Percentiles rank a stretch among this genome's conserved stretches.
phyloP scores from a whole-genome alignment of 2,329 filamentous ascomycete genomes.

The Diaporthe helianthi region DNA sequence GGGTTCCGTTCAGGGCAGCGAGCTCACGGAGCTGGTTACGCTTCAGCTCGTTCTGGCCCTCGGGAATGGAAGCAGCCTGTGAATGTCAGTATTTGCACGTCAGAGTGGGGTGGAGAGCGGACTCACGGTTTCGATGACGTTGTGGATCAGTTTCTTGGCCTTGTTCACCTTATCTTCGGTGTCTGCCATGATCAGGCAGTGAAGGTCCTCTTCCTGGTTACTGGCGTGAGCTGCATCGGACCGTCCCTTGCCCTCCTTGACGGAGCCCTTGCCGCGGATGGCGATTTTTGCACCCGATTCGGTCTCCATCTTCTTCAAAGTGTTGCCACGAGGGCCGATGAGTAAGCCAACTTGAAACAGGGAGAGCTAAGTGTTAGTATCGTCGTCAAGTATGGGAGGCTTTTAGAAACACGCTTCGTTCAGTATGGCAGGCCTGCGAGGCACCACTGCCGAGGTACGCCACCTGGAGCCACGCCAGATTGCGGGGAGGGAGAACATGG shows the following conservation, averaged over 20 bases:
- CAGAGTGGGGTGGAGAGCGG: background rate
- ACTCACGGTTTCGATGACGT: slow-evolving; percentile 96
- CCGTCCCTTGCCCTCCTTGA: slow-evolving; percentile 99
- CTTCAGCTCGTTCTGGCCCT: slow-evolving; percentile 99
- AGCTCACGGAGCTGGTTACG: slow-evolving; percentile 98
- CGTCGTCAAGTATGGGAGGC: slow-evolving; percentile 46
- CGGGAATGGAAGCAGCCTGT: slow-evolving; percentile 95
- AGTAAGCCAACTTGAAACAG: slow-evolving; percentile 97
- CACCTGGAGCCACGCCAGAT: slow-evolving; percentile 53
- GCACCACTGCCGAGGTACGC: slow-evolving; percentile 38
- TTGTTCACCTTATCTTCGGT: slow-evolving; percentile 99
- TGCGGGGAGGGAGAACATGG: slow-evolving; percentile 54
- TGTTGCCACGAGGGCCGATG: slow-evolving; percentile 99
- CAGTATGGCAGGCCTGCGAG: slow-evolving; percentile 44
- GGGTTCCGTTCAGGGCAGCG: slow-evolving; percentile 96
- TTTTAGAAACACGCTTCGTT: slow-evolving; percentile 47
- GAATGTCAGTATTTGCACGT: slow-evolving; percentile 37
- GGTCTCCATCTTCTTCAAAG: slow-evolving; percentile 98
- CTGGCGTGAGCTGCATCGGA: slow-evolving; percentile 99
- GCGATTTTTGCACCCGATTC: slow-evolving; percentile 98
- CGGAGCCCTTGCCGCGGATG: slow-evolving; percentile 98
- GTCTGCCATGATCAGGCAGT: slow-evolving; percentile 99
- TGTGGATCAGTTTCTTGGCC: slow-evolving; percentile 97
- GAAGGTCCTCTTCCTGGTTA: slow-evolving; percentile 99
- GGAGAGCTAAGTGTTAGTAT: slow-evolving; percentile 93